Conservation (phyloP, 176 grass and related monocot genomes). For the Oryza brachyantha region DNA sequence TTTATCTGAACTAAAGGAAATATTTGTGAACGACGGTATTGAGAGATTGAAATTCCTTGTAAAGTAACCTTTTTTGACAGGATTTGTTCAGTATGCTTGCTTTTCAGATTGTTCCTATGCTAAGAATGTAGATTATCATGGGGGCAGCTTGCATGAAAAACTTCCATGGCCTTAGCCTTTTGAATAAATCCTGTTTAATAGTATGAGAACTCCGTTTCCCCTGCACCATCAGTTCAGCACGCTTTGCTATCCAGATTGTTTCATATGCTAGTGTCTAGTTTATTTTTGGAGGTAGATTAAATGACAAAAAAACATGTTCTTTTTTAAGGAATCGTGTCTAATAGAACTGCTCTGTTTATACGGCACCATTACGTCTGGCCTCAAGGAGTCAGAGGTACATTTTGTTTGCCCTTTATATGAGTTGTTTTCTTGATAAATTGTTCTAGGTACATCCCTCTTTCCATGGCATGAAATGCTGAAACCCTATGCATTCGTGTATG, state of each 20-base stretch:
- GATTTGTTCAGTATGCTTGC: neutral
- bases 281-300: no score
- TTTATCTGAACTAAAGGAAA: constrained; percentile 18
- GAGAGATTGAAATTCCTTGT: neutral
- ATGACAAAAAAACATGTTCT: neutral
- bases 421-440: neutral
- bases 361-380: neutral
- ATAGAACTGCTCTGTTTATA: neutral
- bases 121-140: neutral
- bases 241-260: no score
- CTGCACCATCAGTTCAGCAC: no score
- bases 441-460: neutral
- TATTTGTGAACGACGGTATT: constrained; percentile 22
- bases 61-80: neutral
- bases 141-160: neutral
- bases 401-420: neutral
- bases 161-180: no score
- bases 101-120: constrained; percentile 1
- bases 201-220: no score
- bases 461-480: neutral
- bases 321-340: neutral
- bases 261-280: no score
- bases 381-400: neutral
- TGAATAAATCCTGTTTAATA: no score
- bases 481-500: neutral